Evolutionary conservation across 306 rosid genomes (phyloP).

Genomic region (Vigna radiata): DNA sequence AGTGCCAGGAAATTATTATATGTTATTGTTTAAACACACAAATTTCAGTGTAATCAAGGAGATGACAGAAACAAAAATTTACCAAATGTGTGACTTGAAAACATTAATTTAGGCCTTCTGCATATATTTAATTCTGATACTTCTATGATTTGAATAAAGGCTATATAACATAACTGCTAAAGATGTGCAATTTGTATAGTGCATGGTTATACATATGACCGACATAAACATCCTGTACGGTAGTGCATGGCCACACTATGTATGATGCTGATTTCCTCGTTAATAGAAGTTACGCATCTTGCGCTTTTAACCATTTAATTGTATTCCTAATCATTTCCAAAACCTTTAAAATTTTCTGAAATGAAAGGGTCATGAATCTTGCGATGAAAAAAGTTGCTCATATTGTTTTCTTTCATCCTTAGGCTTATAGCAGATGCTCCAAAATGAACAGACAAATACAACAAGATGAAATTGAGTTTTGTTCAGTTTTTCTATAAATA

Average conservation of each 20-base stretch:
- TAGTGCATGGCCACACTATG: constrained; percentile 12
- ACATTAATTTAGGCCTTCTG: neutral
- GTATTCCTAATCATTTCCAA: constrained; percentile 12
- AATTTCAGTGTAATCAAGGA: constrained; percentile 6
- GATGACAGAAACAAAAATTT: constrained; percentile 3
- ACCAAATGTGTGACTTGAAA: neutral
- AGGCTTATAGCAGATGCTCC: constrained; percentile 36
- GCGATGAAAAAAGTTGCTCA: constrained; percentile 23
- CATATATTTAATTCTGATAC: neutral
- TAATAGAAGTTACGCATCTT: constrained; percentile 24
- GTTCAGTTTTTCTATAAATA: neutral
- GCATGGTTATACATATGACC: neutral
- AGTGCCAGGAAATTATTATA: neutral
- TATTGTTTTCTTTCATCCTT: constrained; percentile 22
- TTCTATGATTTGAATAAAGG: neutral
- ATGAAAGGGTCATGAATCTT: constrained; percentile 38
- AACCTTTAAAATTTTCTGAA: constrained; percentile 34
- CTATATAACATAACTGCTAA: neutral
- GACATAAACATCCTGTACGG: constrained; percentile 2
- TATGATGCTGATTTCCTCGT: constrained; percentile 30
- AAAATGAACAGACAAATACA: neutral
- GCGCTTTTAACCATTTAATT: constrained; percentile 25
- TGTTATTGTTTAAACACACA: neutral
- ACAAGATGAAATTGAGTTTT: neutral
- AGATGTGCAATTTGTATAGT: neutral